A percentile compares a stretch with the other conserved stretches of the same genome.
Conservation (phyloP, 2,329 filamentous ascomycete species). For the Spiromastix sp. region DNA sequence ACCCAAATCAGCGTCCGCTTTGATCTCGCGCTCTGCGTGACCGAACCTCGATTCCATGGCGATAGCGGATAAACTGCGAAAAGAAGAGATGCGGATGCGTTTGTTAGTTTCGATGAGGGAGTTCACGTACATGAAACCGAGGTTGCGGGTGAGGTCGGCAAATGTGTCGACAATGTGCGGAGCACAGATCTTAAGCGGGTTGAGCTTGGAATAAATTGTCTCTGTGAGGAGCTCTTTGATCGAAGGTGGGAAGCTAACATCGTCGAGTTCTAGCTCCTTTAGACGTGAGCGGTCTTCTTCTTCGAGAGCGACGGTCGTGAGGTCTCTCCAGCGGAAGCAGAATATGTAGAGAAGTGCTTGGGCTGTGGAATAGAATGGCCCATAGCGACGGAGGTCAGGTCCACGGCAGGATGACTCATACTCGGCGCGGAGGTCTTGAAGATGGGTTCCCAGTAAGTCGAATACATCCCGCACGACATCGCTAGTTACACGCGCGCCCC, state of each 20-base stretch:
- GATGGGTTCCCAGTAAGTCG: conserved; percentile 62
- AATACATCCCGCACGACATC: conserved; percentile 75
- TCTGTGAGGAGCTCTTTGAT: conserved; percentile 64
- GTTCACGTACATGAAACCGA: conserved; percentile 83
- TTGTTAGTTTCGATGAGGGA: conserved; percentile 87
- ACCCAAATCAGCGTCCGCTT: conserved; percentile 58
- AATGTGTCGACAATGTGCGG: conserved; percentile 86
- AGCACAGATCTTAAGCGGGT: conserved; percentile 90
- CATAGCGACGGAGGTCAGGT: conserved; percentile 75
- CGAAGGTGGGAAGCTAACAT: conserved; percentile 66
- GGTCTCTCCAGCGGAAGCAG: conserved; percentile 94
- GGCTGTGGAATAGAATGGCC: conserved; percentile 76
- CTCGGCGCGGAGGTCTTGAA: conserved; percentile 62
- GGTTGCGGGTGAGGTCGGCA: conserved; percentile 72
- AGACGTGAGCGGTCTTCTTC: conserved; percentile 44
- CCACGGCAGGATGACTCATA: conserved; percentile 68
- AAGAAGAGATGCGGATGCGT: conserved; percentile 67
- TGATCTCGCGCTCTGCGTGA: conserved; percentile 44
- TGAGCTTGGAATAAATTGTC: conserved; percentile 79
- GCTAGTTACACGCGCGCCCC: conserved; percentile 70
- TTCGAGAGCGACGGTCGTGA: conserved; percentile 51
- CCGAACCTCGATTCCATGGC: conserved; percentile 27
- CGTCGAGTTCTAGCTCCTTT: conserved; percentile 50
- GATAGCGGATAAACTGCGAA: conserved; percentile 33
- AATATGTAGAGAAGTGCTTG: conserved; percentile 91